A percentile compares a stretch with the other conserved stretches of the same genome.
Evolutionary conservation across 2,329 filamentous ascomycete species (phyloP).

Genomic region (Fusarium protoensiforme): DNA sequence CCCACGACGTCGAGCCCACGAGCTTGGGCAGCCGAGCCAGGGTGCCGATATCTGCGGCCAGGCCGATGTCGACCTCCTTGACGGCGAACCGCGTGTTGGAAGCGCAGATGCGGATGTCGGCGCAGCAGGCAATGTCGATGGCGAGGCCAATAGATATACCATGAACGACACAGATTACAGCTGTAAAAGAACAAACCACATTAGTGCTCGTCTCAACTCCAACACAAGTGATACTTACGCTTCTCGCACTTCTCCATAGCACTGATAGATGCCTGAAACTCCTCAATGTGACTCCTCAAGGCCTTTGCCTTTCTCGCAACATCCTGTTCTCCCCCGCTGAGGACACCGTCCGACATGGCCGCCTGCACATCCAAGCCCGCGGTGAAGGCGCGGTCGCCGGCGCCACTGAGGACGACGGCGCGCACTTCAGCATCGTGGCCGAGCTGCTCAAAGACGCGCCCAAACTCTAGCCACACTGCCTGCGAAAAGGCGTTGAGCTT

Average conservation of each 20-base stretch:
- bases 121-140: constrained; percentile 77
- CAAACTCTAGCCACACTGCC: constrained; percentile 87
- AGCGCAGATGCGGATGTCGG: constrained; percentile 76
- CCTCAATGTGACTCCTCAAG: constrained; percentile 75
- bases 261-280: constrained; percentile 84
- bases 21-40: constrained; percentile 78
- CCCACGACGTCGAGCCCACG: constrained; percentile 77
- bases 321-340: constrained; percentile 59
- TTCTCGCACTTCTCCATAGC: constrained; percentile 90
- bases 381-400: constrained; percentile 86
- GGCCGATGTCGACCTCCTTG: constrained; percentile 85
- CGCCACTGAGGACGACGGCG: constrained; percentile 81
- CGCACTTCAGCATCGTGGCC: constrained; percentile 79
- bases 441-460: constrained; percentile 76
- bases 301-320: constrained; percentile 70
- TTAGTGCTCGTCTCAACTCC: constrained; percentile 1
- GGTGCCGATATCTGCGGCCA: constrained; percentile 84
- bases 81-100: constrained; percentile 72
- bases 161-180: constrained; percentile 85
- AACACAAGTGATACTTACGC: constrained; percentile 60
- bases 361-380: constrained; percentile 85
- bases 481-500: constrained; percentile 92
- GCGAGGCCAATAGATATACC: constrained; percentile 82
- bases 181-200: constrained; percentile 50
- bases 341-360: constrained; percentile 64